These are phyloP conservation scores for Pueraria montana DNA, from an alignment of 306 rosid species.

Conservation along the genomic window DNA sequence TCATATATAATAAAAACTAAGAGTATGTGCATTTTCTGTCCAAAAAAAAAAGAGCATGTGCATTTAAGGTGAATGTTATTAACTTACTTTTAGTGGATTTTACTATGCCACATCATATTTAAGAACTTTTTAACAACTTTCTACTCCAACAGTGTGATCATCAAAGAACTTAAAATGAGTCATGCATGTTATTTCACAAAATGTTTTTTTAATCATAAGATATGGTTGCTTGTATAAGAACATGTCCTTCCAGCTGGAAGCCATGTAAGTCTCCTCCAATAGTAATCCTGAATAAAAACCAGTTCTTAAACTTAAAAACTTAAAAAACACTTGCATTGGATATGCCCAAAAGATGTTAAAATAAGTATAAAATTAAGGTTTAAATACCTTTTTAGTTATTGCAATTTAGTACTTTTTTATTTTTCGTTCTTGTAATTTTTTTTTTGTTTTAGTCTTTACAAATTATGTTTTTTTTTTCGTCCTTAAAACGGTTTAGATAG, in stretches of 20 bases:
- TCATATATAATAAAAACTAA: background rate
- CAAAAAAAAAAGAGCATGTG: background rate
- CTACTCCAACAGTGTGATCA: background rate
- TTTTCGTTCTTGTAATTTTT: too few relatives aligned
- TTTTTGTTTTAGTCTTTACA: too few relatives aligned
- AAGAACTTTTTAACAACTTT: background rate
- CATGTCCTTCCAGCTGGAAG: background rate
- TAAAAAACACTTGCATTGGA: background rate
- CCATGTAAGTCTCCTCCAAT: background rate
- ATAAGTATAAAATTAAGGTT: too few relatives aligned
- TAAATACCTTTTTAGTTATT: too few relatives aligned
- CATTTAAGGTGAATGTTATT: background rate
- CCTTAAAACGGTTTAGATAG: too few relatives aligned
- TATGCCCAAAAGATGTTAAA: background rate
- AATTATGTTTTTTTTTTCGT: too few relatives aligned
- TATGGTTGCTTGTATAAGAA: background rate
- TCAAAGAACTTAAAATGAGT: background rate
- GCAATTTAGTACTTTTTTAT: too few relatives aligned
- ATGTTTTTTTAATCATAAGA: background rate
- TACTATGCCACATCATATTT: too few relatives aligned
- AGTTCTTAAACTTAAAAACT: background rate
- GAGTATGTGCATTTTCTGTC: too few relatives aligned
- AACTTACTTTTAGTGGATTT: background rate
- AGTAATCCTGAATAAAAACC: background rate
- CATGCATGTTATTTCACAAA: background rate